phyloP scores from a whole-genome alignment of 192 early-diverging fungal species.

The Coemansia sp. region DNA sequence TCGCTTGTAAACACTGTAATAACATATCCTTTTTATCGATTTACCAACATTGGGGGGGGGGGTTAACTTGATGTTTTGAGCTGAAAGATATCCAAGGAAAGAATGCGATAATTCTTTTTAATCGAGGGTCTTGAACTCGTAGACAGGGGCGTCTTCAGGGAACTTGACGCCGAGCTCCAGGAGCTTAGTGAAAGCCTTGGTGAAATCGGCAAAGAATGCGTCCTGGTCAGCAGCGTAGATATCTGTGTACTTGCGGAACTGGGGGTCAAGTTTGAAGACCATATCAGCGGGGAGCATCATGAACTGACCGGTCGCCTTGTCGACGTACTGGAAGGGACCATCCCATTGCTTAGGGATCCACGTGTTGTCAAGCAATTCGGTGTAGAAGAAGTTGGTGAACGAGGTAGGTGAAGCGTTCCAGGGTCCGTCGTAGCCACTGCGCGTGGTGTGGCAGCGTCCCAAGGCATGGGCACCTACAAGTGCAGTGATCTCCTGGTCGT shows the following conservation, averaged over 20 bases:
- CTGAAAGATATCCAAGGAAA: too few species aligned
- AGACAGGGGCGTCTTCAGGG: slow-evolving; percentile 65
- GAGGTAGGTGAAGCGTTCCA: slow-evolving; percentile 88
- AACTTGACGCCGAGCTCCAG: slow-evolving; percentile 82
- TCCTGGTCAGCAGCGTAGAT: slow-evolving; percentile 84
- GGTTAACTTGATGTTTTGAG: too few species aligned
- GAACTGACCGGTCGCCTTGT: slow-evolving; percentile 66
- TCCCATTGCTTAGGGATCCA: slow-evolving; percentile 83
- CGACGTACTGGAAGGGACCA: slow-evolving; percentile 85
- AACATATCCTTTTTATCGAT: too few species aligned
- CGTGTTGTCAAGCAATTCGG: slow-evolving; percentile 70
- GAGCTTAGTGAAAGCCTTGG: slow-evolving; percentile 80
- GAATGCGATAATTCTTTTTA: slow-evolving; percentile 6
- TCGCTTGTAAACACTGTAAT: too few species aligned
- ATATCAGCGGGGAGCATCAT: slow-evolving; percentile 78
- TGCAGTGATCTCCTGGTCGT: slow-evolving; percentile 81
- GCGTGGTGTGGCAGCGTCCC: slow-evolving; percentile 73
- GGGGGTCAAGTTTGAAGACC: slow-evolving; percentile 63
- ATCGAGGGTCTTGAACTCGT: slow-evolving; percentile 62
- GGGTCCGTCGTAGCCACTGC: slow-evolving; percentile 79
- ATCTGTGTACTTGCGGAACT: slow-evolving; percentile 76
- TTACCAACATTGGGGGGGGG: too few species aligned
- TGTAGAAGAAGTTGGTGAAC: slow-evolving; percentile 91
- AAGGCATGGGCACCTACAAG: slow-evolving; percentile 75
- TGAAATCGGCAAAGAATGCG: slow-evolving; percentile 90